These are phyloP conservation scores for Fragilaria crotonensis DNA, from an alignment of 108 stramenopile genomes.

Conservation along the genomic window DNA sequence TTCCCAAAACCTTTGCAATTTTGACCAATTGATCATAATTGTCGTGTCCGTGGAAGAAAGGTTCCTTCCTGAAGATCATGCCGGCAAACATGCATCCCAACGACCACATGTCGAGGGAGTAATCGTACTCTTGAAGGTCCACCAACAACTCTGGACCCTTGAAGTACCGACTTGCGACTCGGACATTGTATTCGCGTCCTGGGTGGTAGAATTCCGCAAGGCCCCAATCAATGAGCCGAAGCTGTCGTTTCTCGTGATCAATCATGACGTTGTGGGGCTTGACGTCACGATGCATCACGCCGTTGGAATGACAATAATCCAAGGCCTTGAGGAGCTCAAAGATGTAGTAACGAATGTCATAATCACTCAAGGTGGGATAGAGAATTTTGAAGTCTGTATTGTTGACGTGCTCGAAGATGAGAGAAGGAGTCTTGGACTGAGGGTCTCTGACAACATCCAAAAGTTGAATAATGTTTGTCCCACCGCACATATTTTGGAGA, in stretches of 20 bases:
- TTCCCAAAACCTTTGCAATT: slow-evolving; percentile 97
- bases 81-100: slow-evolving; percentile 99
- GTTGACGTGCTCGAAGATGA: slow-evolving; percentile 99
- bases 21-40: slow-evolving; percentile 99
- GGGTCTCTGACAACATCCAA: slow-evolving; percentile 99
- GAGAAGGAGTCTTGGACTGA: slow-evolving; percentile 96
- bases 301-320: slow-evolving; percentile 99
- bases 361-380: slow-evolving; percentile 97
- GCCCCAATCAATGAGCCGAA: slow-evolving; percentile 99
- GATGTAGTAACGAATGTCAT: slow-evolving; percentile 99
- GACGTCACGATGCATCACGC: slow-evolving; percentile 99
- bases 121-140: slow-evolving; percentile 99
- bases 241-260: slow-evolving; percentile 96
- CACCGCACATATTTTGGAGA: slow-evolving; percentile 99
- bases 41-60: slow-evolving; percentile 98
- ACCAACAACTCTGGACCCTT: slow-evolving; percentile 99
- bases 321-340: slow-evolving; percentile 98
- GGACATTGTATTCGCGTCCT: slow-evolving; percentile 99
- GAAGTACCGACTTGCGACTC: slow-evolving; percentile 99
- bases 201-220: slow-evolving; percentile 99
- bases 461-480: slow-evolving; percentile 98
- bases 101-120: slow-evolving; percentile 99
- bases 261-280: slow-evolving; percentile 99
- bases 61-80: slow-evolving; percentile 99
- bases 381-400: slow-evolving; percentile 99